Evolutionary conservation across 805 yeast genomes (phyloP).

Genomic region (Candida peoriensis): DNA sequence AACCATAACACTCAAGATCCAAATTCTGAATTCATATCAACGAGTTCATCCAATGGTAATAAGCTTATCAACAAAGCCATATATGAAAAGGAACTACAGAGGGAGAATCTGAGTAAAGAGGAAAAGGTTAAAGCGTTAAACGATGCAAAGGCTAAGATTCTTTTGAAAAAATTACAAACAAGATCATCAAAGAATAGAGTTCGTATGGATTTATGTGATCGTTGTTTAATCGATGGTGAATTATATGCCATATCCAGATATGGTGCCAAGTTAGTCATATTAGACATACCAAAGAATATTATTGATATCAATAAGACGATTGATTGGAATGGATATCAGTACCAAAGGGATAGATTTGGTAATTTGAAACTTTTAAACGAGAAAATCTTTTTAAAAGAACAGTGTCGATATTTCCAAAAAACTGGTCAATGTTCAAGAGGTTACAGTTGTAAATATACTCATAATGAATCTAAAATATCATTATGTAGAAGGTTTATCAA

Average conservation of each 20-base stretch:
- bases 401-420: constrained; percentile 23
- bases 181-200: constrained; percentile 27
- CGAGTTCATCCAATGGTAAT: constrained; percentile 32
- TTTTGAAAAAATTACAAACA: constrained; percentile 16
- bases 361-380: constrained; percentile 18
- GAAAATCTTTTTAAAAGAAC: constrained; percentile 22
- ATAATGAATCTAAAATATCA: constrained; percentile 44
- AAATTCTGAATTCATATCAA: constrained; percentile 25
- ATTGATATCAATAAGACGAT: constrained; percentile 16
- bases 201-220: constrained; percentile 40
- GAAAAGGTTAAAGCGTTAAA: constrained; percentile 19
- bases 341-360: constrained; percentile 26
- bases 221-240: constrained; percentile 37
- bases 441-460: constrained; percentile 46
- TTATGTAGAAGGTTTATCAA: constrained; percentile 48
- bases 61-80: constrained; percentile 33
- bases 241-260: constrained; percentile 37
- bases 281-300: constrained; percentile 19
- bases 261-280: constrained; percentile 37
- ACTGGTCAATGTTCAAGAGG: constrained; percentile 43
- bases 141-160: constrained; percentile 14
- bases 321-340: constrained; percentile 30
- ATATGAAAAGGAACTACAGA: constrained; percentile 29
- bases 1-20: constrained; percentile 18
- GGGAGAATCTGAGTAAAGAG: constrained; percentile 18